Percentiles rank a stretch among this genome's conserved stretches.
Conservation (phyloP, 768 basidiomycete genomes). For the Termitomyces titanicus region DNA sequence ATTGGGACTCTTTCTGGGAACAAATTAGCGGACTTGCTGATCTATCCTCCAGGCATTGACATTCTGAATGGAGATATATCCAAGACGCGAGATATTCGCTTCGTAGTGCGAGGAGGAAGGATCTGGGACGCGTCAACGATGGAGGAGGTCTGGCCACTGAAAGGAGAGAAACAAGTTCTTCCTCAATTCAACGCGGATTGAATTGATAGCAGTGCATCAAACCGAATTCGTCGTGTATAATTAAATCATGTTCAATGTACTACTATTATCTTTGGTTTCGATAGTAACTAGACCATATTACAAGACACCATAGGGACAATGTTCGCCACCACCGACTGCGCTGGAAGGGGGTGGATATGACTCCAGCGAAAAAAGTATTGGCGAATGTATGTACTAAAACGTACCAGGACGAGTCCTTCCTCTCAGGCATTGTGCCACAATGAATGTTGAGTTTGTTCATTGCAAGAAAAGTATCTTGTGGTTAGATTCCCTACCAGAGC, state of each 20-base stretch:
- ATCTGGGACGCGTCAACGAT: conserved; percentile 66
- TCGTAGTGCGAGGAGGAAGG: conserved; percentile 65
- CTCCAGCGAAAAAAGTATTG: not conserved
- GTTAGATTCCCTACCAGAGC: not conserved
- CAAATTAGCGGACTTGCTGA: conserved; percentile 68
- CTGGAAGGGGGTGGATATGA: not conserved
- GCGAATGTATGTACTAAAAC: conserved; percentile 1
- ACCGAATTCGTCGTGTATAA: too few relatives aligned
- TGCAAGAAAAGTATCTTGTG: conserved; percentile 7
- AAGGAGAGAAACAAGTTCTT: conserved; percentile 48
- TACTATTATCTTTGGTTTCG: not conserved
- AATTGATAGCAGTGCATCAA: not conserved
- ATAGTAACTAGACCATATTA: not conserved
- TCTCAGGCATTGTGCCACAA: not conserved
- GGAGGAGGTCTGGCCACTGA: conserved; percentile 70
- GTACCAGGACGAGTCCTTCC: conserved; percentile 3
- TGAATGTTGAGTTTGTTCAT: conserved; percentile 1
- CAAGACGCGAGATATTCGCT: conserved; percentile 45
- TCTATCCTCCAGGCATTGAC: conserved; percentile 61
- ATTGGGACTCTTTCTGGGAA: conserved; percentile 60
- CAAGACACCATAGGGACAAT: not conserved
- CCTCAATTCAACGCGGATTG: conserved; percentile 58
- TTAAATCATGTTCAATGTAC: not conserved
- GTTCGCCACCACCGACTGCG: not conserved
- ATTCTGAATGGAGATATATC: conserved; percentile 50